Base-by-base conservation (phyloP, 75 land plant species). In the Pinus tabuliformis region DNA sequence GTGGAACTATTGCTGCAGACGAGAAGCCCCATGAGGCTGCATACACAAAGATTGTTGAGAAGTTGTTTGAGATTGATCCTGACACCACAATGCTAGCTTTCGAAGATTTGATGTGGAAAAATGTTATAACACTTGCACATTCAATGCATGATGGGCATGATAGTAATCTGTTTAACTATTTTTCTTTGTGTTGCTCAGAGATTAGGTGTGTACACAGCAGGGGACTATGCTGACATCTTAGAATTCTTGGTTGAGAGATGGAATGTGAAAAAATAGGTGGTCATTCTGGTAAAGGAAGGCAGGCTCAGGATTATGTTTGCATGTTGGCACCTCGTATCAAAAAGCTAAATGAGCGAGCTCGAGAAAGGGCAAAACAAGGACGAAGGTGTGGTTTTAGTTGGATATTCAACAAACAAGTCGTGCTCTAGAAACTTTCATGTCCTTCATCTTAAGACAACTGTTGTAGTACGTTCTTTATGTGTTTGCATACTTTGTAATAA, bases 41-140 rank as follows among this genome's bases (percentile, higher is more conserved):
- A 2, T 88, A 88, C 66, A 78, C 88, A 2, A 85, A 79, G 76
- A 86, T 89, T 2, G 88, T 86, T 56, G 90, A 86, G 65, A 88
- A 88, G 80, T 82, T 88, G 13, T 88, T 85, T 72, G 87, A 88
- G 78, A 58, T 88, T 56, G 90, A 88, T 72, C 87, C 87, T 30
- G 87, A 88, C 65, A 85, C 80, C 20, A 77, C 90, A 3, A 58
- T 88, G 66, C 24, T 88, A 56, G 80, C 79, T 9, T 85, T 88
- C 21, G 90, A 78, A 16, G 87, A 88, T 64, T 85, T 85, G 90
- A 88, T 88, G 90, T 77, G 76, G 74, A 87, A 84, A 71, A 87
- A 79, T 72, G 84, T 87, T 3, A 52, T 81, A 6, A 87, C 84
- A 87, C 90, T 87, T 6, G 90, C 90, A 12, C 87, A 85, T 54